Evolutionary conservation across 768 basidiomycete genomes (phyloP), one percentile per base, ranked within the genome.

Genomic region (Xerocomellus amylosporus): DNA sequence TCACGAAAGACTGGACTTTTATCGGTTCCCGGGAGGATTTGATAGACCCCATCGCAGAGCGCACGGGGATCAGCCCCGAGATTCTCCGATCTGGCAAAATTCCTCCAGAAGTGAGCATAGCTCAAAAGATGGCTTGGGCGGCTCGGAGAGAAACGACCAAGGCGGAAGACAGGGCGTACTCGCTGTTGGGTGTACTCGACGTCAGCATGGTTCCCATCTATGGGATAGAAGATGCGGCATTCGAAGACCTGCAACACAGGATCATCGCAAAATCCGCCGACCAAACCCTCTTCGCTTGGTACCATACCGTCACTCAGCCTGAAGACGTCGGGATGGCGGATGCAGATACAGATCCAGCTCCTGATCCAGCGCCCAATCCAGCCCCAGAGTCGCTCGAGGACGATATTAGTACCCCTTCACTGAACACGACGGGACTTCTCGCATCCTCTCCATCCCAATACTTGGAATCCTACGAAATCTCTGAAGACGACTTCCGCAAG

Each of bases 161-260:
- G 43, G 26, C 51, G 28, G 71, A 73, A 31, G 71, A 71, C 38
- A 64, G n/a, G 40, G 59, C 70, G 6, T 71, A 73, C 41, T 70
- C 63, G 20, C 44, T 71, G 38, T 38, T 71, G 53, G 71, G 68
- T 3, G 40, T 71, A 36, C 59, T 71, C 5, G 48, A 37, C 13
- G 52, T 68, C 19, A 34, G 15, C 24, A 53, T 73, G 58, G 30
- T 38, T 4, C 43, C 65, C 7, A 45, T 28, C 28, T 72, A 73
- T 31, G 71, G 72, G 31, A 59, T 62, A 42, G 65, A 57, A 1
- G 48, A 61, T n/a, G 57, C 5, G 2, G 64, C 66, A 3, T 72
- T 73, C 46, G 44, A 58, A 48, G 49, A 63, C 1, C 40, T 72
- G 34, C 69, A 71, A 43, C 49, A 51, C 46, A 58, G 38, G 44